phyloP scores from a whole-genome alignment of 805 yeast species.

The Kodamaea hsintzibuensis region DNA sequence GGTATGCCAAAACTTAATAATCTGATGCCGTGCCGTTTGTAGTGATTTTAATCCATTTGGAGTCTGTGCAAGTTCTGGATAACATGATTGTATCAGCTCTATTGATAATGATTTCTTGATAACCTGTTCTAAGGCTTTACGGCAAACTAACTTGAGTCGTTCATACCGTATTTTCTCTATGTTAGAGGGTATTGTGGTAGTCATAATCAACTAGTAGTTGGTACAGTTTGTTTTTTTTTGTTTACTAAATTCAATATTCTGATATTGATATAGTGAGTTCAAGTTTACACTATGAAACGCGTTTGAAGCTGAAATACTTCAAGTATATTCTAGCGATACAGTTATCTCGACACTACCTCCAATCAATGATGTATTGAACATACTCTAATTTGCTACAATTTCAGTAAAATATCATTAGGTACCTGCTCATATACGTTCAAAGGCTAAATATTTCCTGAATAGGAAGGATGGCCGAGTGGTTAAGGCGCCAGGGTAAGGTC shows the following conservation, averaged over 20 bases:
- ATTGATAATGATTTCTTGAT: slow-evolving; percentile 47
- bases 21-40: slow-evolving; percentile 52
- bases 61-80: slow-evolving; percentile 51
- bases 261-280: background rate
- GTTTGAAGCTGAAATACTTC: background rate
- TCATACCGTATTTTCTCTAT: slow-evolving; percentile 44
- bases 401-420: too few species aligned
- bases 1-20: slow-evolving; percentile 51
- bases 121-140: slow-evolving; percentile 55
- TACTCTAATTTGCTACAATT: too few species aligned
- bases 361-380: too few species aligned
- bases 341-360: too few species aligned
- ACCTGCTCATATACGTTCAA: too few species aligned
- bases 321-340: too few species aligned
- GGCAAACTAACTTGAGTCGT: slow-evolving; percentile 50
- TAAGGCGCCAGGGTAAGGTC: slow-evolving; percentile 26
- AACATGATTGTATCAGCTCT: slow-evolving; percentile 54
- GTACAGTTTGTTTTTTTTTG: background rate
- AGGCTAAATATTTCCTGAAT: background rate
- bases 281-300: background rate
- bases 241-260: background rate
- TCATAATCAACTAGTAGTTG: background rate
- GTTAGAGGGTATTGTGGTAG: background rate
- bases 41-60: slow-evolving; percentile 47
- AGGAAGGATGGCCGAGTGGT: slow-evolving; percentile 20